Evolutionary conservation across 2,329 filamentous ascomycete genomes (phyloP).

Genomic region (Monosporascus sp.): DNA sequence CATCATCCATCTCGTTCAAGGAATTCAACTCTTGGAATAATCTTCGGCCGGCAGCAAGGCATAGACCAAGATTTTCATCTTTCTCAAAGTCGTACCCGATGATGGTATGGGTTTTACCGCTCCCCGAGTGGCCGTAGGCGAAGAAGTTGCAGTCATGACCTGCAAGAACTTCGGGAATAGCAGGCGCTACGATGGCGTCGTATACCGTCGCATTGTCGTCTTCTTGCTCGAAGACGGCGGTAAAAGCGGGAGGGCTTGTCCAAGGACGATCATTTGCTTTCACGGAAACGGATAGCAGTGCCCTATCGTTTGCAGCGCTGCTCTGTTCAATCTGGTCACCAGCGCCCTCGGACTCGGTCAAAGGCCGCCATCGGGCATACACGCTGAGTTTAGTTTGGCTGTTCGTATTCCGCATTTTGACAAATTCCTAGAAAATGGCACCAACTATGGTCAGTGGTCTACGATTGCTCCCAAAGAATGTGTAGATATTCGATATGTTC

Average conservation of each 20-base stretch:
- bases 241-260: slow-evolving; percentile 16
- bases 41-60: slow-evolving; percentile 28
- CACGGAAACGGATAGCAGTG: too few relatives aligned
- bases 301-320: too few relatives aligned
- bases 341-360: too few relatives aligned
- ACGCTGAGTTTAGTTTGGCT: too few relatives aligned
- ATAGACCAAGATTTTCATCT: slow-evolving; percentile 29
- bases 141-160: slow-evolving; percentile 36
- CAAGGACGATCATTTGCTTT: slow-evolving; percentile 5
- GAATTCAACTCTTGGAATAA: slow-evolving; percentile 22
- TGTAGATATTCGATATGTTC: too few relatives aligned
- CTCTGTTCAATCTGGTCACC: too few relatives aligned
- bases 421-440: too few relatives aligned
- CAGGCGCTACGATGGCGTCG: slow-evolving; percentile 26
- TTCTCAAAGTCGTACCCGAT: slow-evolving; percentile 37
- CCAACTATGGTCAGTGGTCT: too few relatives aligned
- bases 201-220: slow-evolving; percentile 20
- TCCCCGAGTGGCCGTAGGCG: slow-evolving; percentile 36
- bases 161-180: slow-evolving; percentile 26
- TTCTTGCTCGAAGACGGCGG: slow-evolving; percentile 21
- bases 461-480: too few relatives aligned
- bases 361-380: too few relatives aligned
- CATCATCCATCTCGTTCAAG: slow-evolving; percentile 15
- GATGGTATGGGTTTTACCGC: slow-evolving; percentile 12
- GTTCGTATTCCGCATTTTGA: too few relatives aligned